Evolutionary conservation across 2,329 filamentous ascomycete genomes (phyloP), one percentile per base, ranked within the genome.

Genomic region (Fusarium verrucosum): DNA sequence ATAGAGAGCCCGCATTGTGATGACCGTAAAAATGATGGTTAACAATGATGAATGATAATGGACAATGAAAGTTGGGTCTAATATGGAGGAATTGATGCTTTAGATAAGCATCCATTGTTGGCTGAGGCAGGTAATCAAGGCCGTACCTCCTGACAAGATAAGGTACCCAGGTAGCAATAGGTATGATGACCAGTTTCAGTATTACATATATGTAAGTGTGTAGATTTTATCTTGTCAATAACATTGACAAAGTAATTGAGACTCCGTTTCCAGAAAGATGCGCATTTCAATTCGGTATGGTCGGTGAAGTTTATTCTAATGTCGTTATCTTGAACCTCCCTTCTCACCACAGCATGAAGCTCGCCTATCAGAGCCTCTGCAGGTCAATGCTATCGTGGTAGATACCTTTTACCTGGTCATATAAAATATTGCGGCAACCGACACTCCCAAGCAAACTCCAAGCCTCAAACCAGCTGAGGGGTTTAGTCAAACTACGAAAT

Each of bases 401-500:
- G 52, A 53, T 60, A 42, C 33, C 44, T 53, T 56, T 57, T 62
- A 49, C 52, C 37, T 52, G 25, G 43, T 46, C 44, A 58, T 43
- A 61, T 45, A 46, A 46, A 65, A 61, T 43, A 51, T 56, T 35
- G 44, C 44, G 50, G 49, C 47, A 67, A 35, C 42, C 40, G 37
- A 43, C 62, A 66, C 38, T 56, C 52, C 57, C 43, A 49, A 60
- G 41, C 44, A 61, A 62, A 63, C 47, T 59, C 55, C 58, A 49
- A 51, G 40, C 59, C 62, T 61, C 65, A 70, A 52, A 47, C 55
- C 57, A 65, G 57, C 50, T 61, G 62, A 69, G 62, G 65, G 30
- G 38, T 57, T 71, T 69, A 77, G 63, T 78, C 76, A 68, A 78
- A 77, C 76, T 78, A 40, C 3, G 14, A 10, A 43, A 14, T n/a